Base-by-base conservation (phyloP, 2,329 filamentous ascomycete genomes). In the Microascus cirrosus region DNA sequence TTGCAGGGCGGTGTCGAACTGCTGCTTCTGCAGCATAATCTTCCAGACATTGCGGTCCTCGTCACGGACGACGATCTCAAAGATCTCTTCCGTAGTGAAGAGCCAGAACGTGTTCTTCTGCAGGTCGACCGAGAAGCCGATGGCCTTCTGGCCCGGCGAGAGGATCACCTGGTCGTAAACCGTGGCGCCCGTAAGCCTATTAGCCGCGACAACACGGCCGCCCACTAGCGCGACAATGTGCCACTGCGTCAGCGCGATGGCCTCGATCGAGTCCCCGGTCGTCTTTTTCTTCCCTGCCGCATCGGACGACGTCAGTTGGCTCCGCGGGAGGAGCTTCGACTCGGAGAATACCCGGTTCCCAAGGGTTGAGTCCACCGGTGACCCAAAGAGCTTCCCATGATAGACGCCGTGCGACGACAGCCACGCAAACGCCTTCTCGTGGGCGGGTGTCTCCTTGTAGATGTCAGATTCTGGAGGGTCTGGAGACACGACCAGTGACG, bases 91-190 rank as follows among this genome's bases (percentile, higher is more conserved):
- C 0, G 83, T 81, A 0, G 93, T 97, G 67, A 97, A 95, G 2
- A 99, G 80, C 94, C 95, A 99, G 68, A 93, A 96, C 0, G 94
- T 99, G 66, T 93, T 95, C 76, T 96, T 96, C 70, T 94, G 93
- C 60, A 88, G 81, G 70, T 99, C 94, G 10, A 93, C 86, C 55
- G 91, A 86, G 20, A 99, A 80, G 0, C 89, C 91, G n/a, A 99
- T 75, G 4, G 86, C 84, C 65, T 80, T 85, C 65, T 96, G 89
- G 0, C 87, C 89, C 4, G 84, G 80, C 58, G 93, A 87, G 15
- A 97, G 77, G 4, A 99, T 87, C 24, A 85, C 78, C 70, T 97
- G 91, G 68, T 96, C 90, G 64, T 94, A 95, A 1, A 96, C 87
- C 54, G 93, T 78, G 56, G 86, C 83, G 32, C 93, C 90, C 48